phyloP scores from a whole-genome alignment of 2,329 filamentous ascomycete genomes.

The Xylaria sp. region DNA sequence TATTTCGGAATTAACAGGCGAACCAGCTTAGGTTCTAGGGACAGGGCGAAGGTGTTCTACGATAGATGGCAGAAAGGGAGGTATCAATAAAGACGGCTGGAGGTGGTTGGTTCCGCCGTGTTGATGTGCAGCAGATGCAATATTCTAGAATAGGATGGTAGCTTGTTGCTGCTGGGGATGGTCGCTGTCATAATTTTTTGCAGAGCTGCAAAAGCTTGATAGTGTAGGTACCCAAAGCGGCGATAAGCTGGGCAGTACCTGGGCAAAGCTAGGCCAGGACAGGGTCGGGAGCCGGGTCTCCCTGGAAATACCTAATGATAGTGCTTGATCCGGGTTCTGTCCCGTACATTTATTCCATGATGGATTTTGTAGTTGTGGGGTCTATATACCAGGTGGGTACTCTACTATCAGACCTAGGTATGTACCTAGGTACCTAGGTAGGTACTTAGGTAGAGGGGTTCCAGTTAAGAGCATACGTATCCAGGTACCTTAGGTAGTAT shows the following conservation, averaged over 20 bases:
- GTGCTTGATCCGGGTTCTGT: slow-evolving; percentile 7
- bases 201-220: slow-evolving; percentile 35
- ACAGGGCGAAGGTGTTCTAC: background rate
- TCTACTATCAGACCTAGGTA: slow-evolving; percentile 2
- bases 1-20: slow-evolving; percentile 2
- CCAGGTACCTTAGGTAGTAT: background rate
- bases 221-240: slow-evolving; percentile 14
- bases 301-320: background rate
- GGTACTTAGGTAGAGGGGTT: background rate
- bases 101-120: slow-evolving; percentile 3
- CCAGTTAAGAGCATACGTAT: no score
- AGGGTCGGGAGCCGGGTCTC: background rate
- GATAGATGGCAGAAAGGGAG: background rate
- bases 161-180: slow-evolving; percentile 13
- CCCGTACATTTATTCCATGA: background rate
- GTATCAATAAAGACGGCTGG: slow-evolving; percentile 7
- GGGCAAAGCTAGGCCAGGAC: background rate
- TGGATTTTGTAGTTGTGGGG: background rate
- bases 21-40: background rate
- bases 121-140: slow-evolving; percentile 7
- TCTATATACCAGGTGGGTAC: no score
- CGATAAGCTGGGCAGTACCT: slow-evolving; percentile 20
- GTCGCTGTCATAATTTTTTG: slow-evolving; percentile 34
- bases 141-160: slow-evolving; percentile 11
- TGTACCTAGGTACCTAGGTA: background rate